A percentile compares a stretch with the other conserved stretches of the same genome.
phyloP scores from a whole-genome alignment of 2,329 filamentous ascomycete genomes.

The Triangularia verruculosa region DNA sequence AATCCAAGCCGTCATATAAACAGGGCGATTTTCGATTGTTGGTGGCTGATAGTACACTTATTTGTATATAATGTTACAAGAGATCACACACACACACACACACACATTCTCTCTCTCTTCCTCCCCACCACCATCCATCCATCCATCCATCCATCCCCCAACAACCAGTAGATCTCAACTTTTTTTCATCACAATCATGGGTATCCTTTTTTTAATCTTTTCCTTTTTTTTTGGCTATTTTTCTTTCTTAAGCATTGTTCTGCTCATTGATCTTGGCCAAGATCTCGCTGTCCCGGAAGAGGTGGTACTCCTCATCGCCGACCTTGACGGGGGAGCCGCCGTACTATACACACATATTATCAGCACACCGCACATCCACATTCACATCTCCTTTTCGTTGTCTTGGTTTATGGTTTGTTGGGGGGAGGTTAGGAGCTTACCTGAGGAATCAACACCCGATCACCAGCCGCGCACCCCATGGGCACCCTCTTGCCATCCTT shows the following conservation, averaged over 20 bases:
- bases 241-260: constrained; percentile 33
- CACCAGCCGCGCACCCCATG: constrained; percentile 78
- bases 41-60: no score
- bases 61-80: no score
- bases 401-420: no score
- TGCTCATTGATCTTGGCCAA: constrained; percentile 99
- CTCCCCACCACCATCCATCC: no score
- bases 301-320: constrained; percentile 90
- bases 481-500: constrained; percentile 84
- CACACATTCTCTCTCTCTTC: no score
- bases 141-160: neutral
- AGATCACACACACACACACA: no score
- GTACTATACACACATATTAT: constrained; percentile 58
- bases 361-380: constrained; percentile 24
- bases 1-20: no score
- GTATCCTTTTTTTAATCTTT: constrained; percentile 26
- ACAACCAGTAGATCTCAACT: no score
- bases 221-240: constrained; percentile 21
- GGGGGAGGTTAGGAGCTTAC: constrained; percentile 61
- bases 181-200: constrained; percentile 17
- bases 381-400: neutral
- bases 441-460: constrained; percentile 94
- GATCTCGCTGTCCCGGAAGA: constrained; percentile 97
- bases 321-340: constrained; percentile 96
- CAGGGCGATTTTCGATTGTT: no score